phyloP scores from a whole-genome alignment of 306 rosid genomes.

The Castanopsis chinensis region DNA sequence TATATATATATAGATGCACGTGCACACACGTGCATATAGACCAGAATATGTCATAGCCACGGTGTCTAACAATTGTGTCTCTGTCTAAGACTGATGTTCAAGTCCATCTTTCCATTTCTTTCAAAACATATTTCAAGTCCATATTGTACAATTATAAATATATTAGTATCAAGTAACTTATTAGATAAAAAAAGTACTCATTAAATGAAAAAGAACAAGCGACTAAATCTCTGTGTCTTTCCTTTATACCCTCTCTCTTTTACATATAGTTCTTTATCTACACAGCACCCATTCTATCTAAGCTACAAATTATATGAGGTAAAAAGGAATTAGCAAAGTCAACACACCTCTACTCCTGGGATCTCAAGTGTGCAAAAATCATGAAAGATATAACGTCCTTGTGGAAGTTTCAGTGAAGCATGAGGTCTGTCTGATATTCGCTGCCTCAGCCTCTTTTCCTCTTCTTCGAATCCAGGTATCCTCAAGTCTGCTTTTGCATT shows the following conservation, averaged over 20 bases:
- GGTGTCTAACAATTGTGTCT: neutral
- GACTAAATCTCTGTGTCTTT: neutral
- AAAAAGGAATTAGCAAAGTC: neutral
- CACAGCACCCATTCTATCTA: neutral
- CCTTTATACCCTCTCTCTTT: neutral
- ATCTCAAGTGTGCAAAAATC: conserved; percentile 75
- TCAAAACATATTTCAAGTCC: neutral
- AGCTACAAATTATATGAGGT: neutral
- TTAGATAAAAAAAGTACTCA: too few species aligned
- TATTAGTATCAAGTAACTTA: neutral
- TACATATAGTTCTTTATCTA: neutral
- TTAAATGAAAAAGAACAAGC: neutral
- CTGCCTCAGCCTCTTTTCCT: conserved; percentile 82
- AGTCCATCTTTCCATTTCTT: neutral
- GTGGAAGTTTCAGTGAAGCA: conserved; percentile 61
- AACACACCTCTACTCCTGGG: conserved; percentile 80
- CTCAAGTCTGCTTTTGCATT: conserved; percentile 63
- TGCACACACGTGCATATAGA: neutral
- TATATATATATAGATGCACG: neutral
- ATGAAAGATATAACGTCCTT: conserved; percentile 82
- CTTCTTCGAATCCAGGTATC: conserved; percentile 89
- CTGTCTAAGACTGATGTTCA: neutral
- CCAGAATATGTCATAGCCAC: neutral
- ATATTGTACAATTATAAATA: neutral
- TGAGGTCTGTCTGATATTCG: conserved; percentile 51